phyloP scores from a whole-genome alignment of 108 stramenopile species.

The Seminavis robusta region DNA sequence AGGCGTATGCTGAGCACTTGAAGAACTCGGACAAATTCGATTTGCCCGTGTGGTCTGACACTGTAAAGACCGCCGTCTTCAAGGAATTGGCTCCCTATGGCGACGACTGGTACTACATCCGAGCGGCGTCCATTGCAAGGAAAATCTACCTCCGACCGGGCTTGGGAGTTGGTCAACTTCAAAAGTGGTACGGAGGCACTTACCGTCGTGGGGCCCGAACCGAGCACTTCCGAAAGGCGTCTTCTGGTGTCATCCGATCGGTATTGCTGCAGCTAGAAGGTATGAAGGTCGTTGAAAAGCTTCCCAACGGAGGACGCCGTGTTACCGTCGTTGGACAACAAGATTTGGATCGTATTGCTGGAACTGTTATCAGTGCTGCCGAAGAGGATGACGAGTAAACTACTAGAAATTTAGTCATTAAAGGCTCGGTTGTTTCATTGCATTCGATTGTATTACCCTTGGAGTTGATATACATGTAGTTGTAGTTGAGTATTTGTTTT shows the following conservation, averaged over 20 bases:
- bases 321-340: constrained; percentile 96
- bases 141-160: constrained; percentile 98
- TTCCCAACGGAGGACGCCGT: constrained; percentile 77
- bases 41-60: constrained; percentile 96
- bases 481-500: no score
- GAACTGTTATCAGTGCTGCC: constrained; percentile 74
- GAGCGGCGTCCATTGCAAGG: constrained; percentile 97
- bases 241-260: constrained; percentile 92
- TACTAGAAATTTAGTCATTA: neutral
- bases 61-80: constrained; percentile 96
- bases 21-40: constrained; percentile 99
- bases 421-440: neutral
- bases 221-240: constrained; percentile 94
- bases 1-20: constrained; percentile 96
- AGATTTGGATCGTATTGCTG: constrained; percentile 99
- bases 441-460: neutral
- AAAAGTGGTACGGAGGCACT: constrained; percentile 95
- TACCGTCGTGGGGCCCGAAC: constrained; percentile 88
- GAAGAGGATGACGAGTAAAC: constrained; percentile 44
- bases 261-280: constrained; percentile 92
- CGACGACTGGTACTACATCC: constrained; percentile 99
- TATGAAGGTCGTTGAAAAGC: constrained; percentile 93
- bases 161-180: constrained; percentile 93
- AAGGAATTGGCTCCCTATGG: constrained; percentile 99
- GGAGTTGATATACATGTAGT: no score